A percentile compares a stretch with the other conserved stretches of the same genome.
phyloP scores from a whole-genome alignment of 2,329 filamentous ascomycete species.

The Curvularia hawaiiensis region DNA sequence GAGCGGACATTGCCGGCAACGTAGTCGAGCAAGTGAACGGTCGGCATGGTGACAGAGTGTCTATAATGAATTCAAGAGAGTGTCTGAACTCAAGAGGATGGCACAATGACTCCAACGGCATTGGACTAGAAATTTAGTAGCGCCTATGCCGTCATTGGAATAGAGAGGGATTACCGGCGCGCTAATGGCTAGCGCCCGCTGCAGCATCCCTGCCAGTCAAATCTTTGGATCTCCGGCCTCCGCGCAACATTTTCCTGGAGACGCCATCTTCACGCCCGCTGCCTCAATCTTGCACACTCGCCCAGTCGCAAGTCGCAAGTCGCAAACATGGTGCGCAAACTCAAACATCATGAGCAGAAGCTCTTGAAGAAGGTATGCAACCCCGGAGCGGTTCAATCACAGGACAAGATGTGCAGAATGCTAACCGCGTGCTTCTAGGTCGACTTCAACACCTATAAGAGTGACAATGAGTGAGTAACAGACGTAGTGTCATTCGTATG shows the following conservation, averaged over 20 bases:
- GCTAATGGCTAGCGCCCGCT: conserved; percentile 20
- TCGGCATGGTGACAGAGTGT: conserved; percentile 64
- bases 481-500: too few relatives aligned
- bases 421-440: conserved; percentile 52
- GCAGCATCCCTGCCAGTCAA: conserved; percentile 18
- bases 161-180: conserved; percentile 12
- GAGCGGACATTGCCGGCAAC: conserved; percentile 96
- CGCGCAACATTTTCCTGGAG: conserved; percentile 4
- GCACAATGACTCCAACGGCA: conserved; percentile 7
- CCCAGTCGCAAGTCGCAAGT: background rate
- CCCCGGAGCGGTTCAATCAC: background rate
- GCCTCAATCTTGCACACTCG: background rate
- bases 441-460: conserved; percentile 94
- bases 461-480: conserved; percentile 65
- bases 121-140: conserved; percentile 16
- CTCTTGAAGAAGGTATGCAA: conserved; percentile 69
- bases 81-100: conserved; percentile 9
- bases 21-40: conserved; percentile 82
- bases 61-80: background rate
- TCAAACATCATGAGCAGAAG: conserved; percentile 94
- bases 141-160: conserved; percentile 18
- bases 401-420: background rate
- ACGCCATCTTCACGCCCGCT: background rate
- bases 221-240: conserved; percentile 24
- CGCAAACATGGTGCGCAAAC: conserved; percentile 80